Base-by-base conservation (phyloP, 768 basidiomycete genomes). In the Rhodotorula paludigena region DNA sequence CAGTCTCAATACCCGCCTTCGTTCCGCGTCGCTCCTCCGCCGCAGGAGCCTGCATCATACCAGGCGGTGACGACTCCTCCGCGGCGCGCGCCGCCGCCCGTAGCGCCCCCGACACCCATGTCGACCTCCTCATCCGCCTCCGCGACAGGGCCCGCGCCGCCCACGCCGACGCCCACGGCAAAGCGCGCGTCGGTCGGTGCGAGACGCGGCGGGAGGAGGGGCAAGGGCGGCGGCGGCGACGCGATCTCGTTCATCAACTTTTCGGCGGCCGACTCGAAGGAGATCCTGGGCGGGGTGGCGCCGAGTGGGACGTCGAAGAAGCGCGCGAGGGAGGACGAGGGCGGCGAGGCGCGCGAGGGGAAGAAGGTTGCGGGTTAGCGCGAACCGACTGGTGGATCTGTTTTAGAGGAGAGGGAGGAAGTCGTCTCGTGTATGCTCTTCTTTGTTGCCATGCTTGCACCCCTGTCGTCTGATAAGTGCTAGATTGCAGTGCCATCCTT, bases 181-280 rank as follows among this genome's bases (percentile, higher is more conserved):
- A 25, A 48, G 47, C 47, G 25, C 25, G 23, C 47, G 47, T 12
- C n/a, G 47, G 25, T 12, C n/a, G n/a, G 12, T n/a, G n/a, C n/a
- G n/a, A n/a, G n/a, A n/a, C n/a, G 44, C 44, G 44, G 25, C 23
- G 44, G 25, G 10, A 10, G 23, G n/a, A 45, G 44, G 5, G 18
- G 23, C 23, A 42, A 16, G 3, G 23, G 23, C n/a, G n/a, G n/a
- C n/a, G n/a, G n/a, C 44, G 5, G 33, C 52, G 25, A 38, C 10
- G 11, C 41, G 18, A 38, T 67, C 32, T 53, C 63, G 59, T 72
- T 72, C 49, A 57, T 71, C 59, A 72, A 72, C 47, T 72, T 64
- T 30, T 57, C 63, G 23, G n/a, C 63, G 11, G 45, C 42, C 23
- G 71, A 72, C 52, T 25, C 55, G 7, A 57, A 32, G 32, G 41